Evolutionary conservation across 1,139 yeast genomes (phyloP), one percentile per base, ranked within the genome.

Genomic region (Kazachstania sp.): DNA sequence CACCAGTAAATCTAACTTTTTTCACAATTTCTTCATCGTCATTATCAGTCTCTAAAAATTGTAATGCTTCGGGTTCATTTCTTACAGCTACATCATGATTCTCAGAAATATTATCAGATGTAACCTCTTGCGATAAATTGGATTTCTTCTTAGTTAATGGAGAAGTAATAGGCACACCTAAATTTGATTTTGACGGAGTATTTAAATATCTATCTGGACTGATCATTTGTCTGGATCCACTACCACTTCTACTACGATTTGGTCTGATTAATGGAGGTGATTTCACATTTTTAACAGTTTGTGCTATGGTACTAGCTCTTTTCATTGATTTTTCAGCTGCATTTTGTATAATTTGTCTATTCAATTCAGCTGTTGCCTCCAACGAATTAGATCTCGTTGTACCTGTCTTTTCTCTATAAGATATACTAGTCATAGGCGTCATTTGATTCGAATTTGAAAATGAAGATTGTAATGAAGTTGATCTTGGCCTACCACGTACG

Each of bases 1-100:
- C 69, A 12, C 68, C 68, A 4, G 51, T 47, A 47, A 65, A 65
- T 26, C 68, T 55, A 2, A 65, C 69, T 42, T 58, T 64, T 50
- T 63, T 63, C 3, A 51, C 45, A 8, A 42, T 39, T 18, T 37
- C 19, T 12, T 32, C 31, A n/a, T 16, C 36, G 11, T 29, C 35
- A 11, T 4, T 9, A n/a, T 29, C 23, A 16, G 6, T n/a, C 11
- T 19, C 34, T 2, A 16, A 32, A 31, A 39, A 39, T 30, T 29
- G 16, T 8, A 39, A 31, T 29, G 42, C 42, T 31, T 40, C 39
- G 6, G 43, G 37, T 15, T 30, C n/a, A 20, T 32, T 28, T 13
- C 15, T 8, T 7, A 26, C 19, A 32, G 35, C 7, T 1, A 6
- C 16, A 16, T n/a, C 18, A n/a, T 31, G 28, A n/a, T 19, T 31